These are phyloP conservation scores for Taphrina pruni DNA, from an alignment of 1,139 yeast species.

Conservation along the genomic window DNA sequence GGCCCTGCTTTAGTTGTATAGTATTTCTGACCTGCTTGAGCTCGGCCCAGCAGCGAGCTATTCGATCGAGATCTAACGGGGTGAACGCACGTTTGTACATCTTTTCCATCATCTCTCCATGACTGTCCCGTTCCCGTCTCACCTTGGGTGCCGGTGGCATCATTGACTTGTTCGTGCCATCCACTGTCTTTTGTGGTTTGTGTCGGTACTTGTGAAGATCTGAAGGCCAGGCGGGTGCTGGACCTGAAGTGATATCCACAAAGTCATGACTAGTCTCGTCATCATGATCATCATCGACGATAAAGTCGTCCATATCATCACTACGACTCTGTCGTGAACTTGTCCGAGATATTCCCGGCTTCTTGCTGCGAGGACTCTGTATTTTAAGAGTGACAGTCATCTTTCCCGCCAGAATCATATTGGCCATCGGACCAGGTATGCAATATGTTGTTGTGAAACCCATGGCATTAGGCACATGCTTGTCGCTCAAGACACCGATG, in stretches of 20 bases:
- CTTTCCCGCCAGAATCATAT: slow-evolving; percentile 16
- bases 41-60: slow-evolving; percentile 34
- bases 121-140: slow-evolving; percentile 21
- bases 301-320: slow-evolving; percentile 14
- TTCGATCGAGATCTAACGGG: slow-evolving; percentile 36
- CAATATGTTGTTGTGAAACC: slow-evolving; percentile 84
- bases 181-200: neutral
- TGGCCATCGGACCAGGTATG: slow-evolving; percentile 33
- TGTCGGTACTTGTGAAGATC: slow-evolving; percentile 20
- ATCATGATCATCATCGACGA: slow-evolving; percentile 21
- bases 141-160: slow-evolving; percentile 6
- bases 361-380: slow-evolving; percentile 29
- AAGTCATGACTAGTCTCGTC: neutral
- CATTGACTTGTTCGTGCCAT: neutral
- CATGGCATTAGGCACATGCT: slow-evolving; percentile 67
- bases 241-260: slow-evolving; percentile 1
- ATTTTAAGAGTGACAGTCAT: slow-evolving; percentile 33
- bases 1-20: slow-evolving; percentile 26
- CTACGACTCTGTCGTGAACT: slow-evolving; percentile 17
- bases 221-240: slow-evolving; percentile 12
- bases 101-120: slow-evolving; percentile 16
- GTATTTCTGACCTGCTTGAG: slow-evolving; percentile 26
- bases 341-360: slow-evolving; percentile 13
- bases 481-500: slow-evolving; percentile 72
- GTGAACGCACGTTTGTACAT: slow-evolving; percentile 17